Evolutionary conservation across 768 basidiomycete genomes (phyloP).

Genomic region (Tulasnella sp.): DNA sequence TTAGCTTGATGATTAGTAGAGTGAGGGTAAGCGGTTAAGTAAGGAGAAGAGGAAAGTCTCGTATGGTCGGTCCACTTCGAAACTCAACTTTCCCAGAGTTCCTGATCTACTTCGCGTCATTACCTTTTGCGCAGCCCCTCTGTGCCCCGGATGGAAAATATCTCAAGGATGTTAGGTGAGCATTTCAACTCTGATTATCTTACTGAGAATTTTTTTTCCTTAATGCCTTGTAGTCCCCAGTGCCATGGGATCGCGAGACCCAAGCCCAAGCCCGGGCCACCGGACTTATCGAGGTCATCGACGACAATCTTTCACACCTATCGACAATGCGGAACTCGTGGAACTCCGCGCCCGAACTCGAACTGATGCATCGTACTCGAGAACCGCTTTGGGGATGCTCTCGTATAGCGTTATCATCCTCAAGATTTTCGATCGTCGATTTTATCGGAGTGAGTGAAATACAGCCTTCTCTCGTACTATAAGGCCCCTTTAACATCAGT

Average conservation of each 20-base stretch:
- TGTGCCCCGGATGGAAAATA: background rate
- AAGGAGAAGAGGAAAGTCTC: background rate
- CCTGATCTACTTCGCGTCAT: background rate
- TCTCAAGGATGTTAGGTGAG: background rate
- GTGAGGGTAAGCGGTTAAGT: background rate
- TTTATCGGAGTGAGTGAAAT: slow-evolving; percentile 51
- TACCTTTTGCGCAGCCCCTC: background rate
- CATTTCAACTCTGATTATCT: background rate
- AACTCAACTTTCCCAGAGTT: background rate
- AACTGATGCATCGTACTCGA: slow-evolving; percentile 70
- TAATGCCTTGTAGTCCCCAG: background rate
- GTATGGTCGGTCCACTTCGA: background rate
- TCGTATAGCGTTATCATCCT: slow-evolving; percentile 65
- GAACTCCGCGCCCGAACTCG: slow-evolving; percentile 71
- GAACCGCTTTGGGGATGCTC: slow-evolving; percentile 61
- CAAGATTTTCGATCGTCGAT: slow-evolving; percentile 64
- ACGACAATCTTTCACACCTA: slow-evolving; percentile 24
- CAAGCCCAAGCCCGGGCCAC: background rate
- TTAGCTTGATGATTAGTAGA: background rate
- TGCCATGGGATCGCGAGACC: background rate
- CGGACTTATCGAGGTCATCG: slow-evolving; percentile 23
- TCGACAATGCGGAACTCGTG: slow-evolving; percentile 30
- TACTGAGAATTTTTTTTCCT: background rate
- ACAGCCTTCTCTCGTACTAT: background rate
- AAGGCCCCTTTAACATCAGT: background rate